These are phyloP conservation scores for Ormosia semicastrata DNA, from an alignment of 306 rosid genomes.

Conservation along the genomic window DNA sequence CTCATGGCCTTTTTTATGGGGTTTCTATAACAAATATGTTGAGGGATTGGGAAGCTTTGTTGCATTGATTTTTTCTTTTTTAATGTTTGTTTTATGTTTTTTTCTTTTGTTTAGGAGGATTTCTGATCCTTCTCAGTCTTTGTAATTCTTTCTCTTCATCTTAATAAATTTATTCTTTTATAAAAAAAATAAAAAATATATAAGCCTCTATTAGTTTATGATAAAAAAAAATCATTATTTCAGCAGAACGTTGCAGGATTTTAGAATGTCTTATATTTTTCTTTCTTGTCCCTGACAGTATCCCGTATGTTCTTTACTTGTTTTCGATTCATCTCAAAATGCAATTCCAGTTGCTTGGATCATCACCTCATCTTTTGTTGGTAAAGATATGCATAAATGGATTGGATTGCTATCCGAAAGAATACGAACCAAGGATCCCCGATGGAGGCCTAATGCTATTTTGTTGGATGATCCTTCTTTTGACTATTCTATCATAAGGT, in stretches of 20 bases:
- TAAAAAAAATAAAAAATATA: background rate
- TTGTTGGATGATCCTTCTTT: conserved; percentile 73
- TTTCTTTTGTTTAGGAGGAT: too few relatives aligned
- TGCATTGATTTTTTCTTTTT: too few relatives aligned
- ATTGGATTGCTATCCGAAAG: conserved; percentile 62
- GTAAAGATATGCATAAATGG: conserved; percentile 69
- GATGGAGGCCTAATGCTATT: conserved; percentile 68
- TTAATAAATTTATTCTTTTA: too few relatives aligned
- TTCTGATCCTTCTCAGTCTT: too few relatives aligned
- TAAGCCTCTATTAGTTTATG: background rate
- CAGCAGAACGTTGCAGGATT: background rate
- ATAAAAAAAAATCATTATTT: conserved; percentile 2
- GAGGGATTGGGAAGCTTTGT: too few relatives aligned
- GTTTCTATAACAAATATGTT: too few relatives aligned
- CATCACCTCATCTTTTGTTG: conserved; percentile 55
- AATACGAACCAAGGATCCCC: conserved; percentile 58
- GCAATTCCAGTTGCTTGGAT: conserved; percentile 90
- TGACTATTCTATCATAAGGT: conserved; percentile 61
- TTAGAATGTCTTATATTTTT: conserved; percentile 8
- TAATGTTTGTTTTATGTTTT: too few relatives aligned
- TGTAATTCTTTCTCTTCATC: too few relatives aligned
- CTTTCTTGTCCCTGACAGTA: conserved; percentile 47
- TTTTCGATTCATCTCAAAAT: conserved; percentile 67
- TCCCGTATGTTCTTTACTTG: conserved; percentile 69
- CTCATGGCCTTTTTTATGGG: too few relatives aligned